A percentile compares a stretch with the other conserved stretches of the same genome.
phyloP scores from a whole-genome alignment of 306 rosid genomes.

The Quercus mongolica region DNA sequence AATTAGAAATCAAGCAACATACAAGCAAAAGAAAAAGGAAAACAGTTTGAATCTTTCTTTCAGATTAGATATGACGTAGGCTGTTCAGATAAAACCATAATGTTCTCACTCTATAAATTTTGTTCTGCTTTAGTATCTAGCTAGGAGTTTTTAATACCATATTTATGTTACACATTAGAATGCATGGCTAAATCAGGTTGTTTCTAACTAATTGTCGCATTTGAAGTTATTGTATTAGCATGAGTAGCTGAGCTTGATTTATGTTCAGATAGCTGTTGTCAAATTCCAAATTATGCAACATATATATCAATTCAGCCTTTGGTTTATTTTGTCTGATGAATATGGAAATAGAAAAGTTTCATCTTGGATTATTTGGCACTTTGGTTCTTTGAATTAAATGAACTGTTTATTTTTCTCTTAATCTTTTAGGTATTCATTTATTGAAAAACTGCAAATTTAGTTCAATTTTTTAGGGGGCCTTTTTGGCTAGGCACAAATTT shows the following conservation, averaged over 20 bases:
- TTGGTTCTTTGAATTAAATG: neutral
- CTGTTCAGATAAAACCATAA: neutral
- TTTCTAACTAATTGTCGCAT: neutral
- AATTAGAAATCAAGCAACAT: neutral
- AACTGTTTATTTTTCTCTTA: neutral
- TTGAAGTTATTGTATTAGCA: neutral
- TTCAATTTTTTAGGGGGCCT: too few species aligned
- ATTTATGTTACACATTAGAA: neutral
- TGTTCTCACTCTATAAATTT: neutral
- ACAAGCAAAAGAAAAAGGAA: neutral
- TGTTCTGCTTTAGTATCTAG: neutral
- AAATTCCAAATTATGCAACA: neutral
- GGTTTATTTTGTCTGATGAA: neutral
- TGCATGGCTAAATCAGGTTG: neutral
- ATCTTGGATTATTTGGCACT: neutral
- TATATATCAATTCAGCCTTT: neutral
- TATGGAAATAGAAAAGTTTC: neutral
- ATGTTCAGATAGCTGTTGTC: neutral
- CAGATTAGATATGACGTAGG: neutral
- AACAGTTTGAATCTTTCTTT: neutral
- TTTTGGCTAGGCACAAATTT: too few species aligned
- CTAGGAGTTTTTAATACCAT: slow-evolving; percentile 10
- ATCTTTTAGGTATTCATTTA: too few species aligned
- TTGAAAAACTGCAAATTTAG: too few species aligned
- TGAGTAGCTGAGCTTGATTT: neutral